Evolutionary conservation across 73 alveolate genomes (phyloP).

Genomic region (Effrenium voratum): DNA sequence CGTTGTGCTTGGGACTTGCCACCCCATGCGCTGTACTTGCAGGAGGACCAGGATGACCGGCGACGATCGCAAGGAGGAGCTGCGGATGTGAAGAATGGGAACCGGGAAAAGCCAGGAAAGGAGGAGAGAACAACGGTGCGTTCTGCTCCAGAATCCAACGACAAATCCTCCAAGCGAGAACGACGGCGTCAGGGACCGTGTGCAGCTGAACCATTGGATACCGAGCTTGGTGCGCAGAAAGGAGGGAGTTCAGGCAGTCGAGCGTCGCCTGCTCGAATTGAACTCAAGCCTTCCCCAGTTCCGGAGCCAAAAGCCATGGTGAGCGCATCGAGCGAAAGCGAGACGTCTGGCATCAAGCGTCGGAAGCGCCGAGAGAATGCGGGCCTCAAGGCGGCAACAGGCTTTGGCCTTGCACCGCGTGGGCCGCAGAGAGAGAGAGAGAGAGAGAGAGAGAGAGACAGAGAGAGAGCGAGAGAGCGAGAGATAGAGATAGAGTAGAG

Average conservation of each 20-base stretch:
- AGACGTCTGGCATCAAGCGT: conserved; percentile 27
- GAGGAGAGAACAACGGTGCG: neutral
- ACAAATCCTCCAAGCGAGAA: neutral
- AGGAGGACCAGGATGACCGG: conserved; percentile 27
- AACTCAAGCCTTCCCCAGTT: neutral
- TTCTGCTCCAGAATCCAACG: neutral
- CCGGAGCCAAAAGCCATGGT: neutral
- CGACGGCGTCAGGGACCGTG: conserved; percentile 15
- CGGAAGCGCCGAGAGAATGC: conserved; percentile 63
- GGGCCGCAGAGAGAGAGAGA: no score
- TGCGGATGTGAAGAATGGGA: conserved; percentile 30
- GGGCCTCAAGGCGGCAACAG: conserved; percentile 81
- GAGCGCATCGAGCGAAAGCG: conserved; percentile 1
- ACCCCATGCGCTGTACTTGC: no score
- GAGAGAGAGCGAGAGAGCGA: neutral
- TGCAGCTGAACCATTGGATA: conserved; percentile 65
- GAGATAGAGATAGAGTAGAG: no score
- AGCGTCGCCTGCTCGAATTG: neutral
- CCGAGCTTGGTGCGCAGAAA: neutral
- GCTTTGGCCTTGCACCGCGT: conserved; percentile 69
- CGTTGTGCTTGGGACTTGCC: no score
- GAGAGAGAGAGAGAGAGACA: no score
- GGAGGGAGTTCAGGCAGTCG: conserved; percentile 1
- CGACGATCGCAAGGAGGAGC: conserved; percentile 74
- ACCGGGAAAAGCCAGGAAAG: neutral